Conservation (phyloP, 345 rosid genomes). For the Cardamine resedifolia region DNA sequence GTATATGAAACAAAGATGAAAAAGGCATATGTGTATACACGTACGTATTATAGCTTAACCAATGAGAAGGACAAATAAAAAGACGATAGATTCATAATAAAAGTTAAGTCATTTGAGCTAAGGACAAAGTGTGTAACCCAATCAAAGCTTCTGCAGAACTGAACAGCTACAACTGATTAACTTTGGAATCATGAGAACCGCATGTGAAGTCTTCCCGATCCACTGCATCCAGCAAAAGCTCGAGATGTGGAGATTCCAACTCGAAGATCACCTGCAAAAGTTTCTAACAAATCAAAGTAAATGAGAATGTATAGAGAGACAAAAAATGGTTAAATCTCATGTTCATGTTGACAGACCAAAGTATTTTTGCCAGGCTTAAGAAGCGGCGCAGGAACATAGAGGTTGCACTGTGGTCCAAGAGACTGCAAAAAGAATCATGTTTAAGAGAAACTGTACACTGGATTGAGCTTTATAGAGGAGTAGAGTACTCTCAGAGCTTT, state of each 20-base stretch:
- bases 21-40: too few species aligned
- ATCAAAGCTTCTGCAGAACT: slow-evolving; percentile 3
- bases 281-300: slow-evolving; percentile 1
- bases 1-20: too few species aligned
- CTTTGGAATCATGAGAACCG: slow-evolving; percentile 42
- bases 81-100: neutral
- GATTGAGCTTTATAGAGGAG: neutral
- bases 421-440: slow-evolving; percentile 49
- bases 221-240: slow-evolving; percentile 52
- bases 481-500: slow-evolving; percentile 4
- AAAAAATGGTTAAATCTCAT: neutral
- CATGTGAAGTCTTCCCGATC: slow-evolving; percentile 61
- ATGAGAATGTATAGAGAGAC: neutral
- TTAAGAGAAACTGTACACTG: neutral
- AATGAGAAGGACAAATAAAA: neutral
- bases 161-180: slow-evolving; percentile 38
- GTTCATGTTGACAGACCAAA: slow-evolving; percentile 47
- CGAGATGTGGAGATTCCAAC: slow-evolving; percentile 56
- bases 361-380: slow-evolving; percentile 61
- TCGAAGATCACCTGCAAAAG: slow-evolving; percentile 62
- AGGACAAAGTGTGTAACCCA: neutral
- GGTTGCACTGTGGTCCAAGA: slow-evolving; percentile 83
- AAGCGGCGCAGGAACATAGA: slow-evolving; percentile 76
- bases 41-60: neutral
- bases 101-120: neutral